These are phyloP conservation scores for Acorus calamus DNA, from an alignment of 106 monocot species.

Conservation along the genomic window DNA sequence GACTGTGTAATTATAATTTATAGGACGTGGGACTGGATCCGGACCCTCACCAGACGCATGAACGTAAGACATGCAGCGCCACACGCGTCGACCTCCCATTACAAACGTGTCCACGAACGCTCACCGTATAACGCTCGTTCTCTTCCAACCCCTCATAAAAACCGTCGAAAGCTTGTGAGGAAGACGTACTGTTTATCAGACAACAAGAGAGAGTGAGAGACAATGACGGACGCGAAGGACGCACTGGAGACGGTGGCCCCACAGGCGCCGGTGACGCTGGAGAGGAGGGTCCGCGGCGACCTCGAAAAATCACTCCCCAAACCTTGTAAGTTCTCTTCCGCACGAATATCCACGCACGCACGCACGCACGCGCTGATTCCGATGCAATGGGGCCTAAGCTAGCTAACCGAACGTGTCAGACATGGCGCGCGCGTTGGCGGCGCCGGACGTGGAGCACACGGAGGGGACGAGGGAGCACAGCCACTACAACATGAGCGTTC, in stretches of 20 bases:
- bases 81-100: no score
- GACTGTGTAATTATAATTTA: no score
- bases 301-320: conserved; percentile 48
- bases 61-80: no score
- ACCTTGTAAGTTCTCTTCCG: conserved; percentile 46
- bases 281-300: conserved; percentile 33
- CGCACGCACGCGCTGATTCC: no score
- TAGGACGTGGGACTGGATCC: no score
- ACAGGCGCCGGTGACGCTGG: conserved; percentile 50
- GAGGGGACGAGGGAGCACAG: conserved; percentile 28
- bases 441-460: conserved; percentile 54
- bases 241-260: conserved; percentile 37
- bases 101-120: no score
- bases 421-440: conserved; percentile 44
- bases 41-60: no score
- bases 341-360: no score
- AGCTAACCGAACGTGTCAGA: conserved; percentile 11
- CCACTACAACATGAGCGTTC: conserved; percentile 30
- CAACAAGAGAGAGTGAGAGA: background rate
- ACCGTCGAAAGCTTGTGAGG: no score
- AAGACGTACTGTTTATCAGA: background rate
- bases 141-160: no score
- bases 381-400: no score
- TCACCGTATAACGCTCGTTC: no score
- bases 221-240: conserved; percentile 36